phyloP scores from a whole-genome alignment of 306 rosid species.

The Parietaria judaica region DNA sequence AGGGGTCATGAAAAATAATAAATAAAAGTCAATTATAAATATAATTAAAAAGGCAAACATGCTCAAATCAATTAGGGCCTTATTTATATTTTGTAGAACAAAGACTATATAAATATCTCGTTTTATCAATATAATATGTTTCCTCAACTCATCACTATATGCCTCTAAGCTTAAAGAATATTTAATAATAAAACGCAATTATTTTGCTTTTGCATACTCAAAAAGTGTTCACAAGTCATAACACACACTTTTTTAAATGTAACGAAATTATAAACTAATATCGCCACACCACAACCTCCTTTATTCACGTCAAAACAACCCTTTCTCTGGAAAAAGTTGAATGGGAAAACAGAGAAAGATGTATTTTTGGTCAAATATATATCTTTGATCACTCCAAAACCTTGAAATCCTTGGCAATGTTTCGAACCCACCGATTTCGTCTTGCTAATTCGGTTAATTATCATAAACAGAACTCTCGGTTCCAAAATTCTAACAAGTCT shows the following conservation, averaged over 20 bases:
- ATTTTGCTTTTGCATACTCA: not conserved
- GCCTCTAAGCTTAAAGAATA: not conserved
- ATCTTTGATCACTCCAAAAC: not conserved
- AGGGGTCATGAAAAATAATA: not conserved
- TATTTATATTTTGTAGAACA: not conserved
- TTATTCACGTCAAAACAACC: not conserved
- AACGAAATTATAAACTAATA: not conserved
- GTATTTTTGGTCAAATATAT: not conserved
- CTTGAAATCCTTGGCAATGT: slow-evolving; percentile 9
- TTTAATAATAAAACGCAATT: not conserved
- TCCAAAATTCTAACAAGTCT: too few species aligned
- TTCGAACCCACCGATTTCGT: slow-evolving; percentile 3
- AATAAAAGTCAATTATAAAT: not conserved
- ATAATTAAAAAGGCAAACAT: not conserved
- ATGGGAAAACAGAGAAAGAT: too few species aligned
- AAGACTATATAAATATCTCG: not conserved
- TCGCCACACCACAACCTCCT: not conserved
- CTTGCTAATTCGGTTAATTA: not conserved
- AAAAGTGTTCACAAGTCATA: not conserved
- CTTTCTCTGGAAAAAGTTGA: too few species aligned
- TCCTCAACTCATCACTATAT: slow-evolving; percentile 1
- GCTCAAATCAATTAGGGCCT: not conserved
- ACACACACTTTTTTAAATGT: too few species aligned
- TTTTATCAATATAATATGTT: not conserved
- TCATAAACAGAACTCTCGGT: not conserved